Conservation (phyloP, 2,329 filamentous ascomycete genomes). For the Davidsoniella eucalypti region DNA sequence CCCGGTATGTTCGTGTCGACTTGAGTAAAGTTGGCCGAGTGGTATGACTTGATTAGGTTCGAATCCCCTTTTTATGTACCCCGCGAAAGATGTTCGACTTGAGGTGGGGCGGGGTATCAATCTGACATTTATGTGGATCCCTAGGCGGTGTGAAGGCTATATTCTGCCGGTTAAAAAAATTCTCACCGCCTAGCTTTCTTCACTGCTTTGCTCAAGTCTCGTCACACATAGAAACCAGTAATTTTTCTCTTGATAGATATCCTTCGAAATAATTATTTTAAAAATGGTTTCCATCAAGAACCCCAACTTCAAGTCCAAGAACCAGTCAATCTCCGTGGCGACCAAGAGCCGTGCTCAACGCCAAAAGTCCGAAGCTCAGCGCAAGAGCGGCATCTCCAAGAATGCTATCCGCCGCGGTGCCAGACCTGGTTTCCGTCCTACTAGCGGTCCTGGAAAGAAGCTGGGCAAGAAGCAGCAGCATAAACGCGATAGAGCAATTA, state of each 20-base stretch:
- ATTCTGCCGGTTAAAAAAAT: slow-evolving; percentile 8
- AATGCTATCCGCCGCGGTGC: slow-evolving; percentile 33
- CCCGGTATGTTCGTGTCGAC: too few relatives aligned
- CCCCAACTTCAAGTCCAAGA: slow-evolving; percentile 39
- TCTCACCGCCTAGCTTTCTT: slow-evolving; percentile 11
- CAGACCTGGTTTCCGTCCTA: slow-evolving; percentile 35
- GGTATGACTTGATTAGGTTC: too few relatives aligned
- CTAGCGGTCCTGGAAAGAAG: slow-evolving; percentile 34
- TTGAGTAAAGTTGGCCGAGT: too few relatives aligned
- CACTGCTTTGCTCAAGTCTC: not conserved
- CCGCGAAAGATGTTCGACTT: too few relatives aligned
- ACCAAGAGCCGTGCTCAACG: slow-evolving; percentile 27
- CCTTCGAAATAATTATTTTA: not conserved
- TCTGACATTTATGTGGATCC: too few relatives aligned
- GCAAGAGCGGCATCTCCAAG: slow-evolving; percentile 25
- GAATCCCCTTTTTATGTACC: too few relatives aligned
- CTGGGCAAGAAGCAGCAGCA: slow-evolving; percentile 38
- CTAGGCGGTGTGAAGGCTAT: too few relatives aligned
- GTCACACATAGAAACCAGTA: not conserved
- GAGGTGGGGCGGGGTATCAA: too few relatives aligned
- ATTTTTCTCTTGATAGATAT: not conserved
- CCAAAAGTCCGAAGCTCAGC: slow-evolving; percentile 25
- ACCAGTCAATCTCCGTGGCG: slow-evolving; percentile 31
- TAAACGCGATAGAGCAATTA: slow-evolving; percentile 38
- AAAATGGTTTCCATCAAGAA: slow-evolving; percentile 40